These are phyloP conservation scores for Cryptosporidium tyzzeri DNA, from an alignment of 169 alveolate species.

Conservation along the genomic window DNA sequence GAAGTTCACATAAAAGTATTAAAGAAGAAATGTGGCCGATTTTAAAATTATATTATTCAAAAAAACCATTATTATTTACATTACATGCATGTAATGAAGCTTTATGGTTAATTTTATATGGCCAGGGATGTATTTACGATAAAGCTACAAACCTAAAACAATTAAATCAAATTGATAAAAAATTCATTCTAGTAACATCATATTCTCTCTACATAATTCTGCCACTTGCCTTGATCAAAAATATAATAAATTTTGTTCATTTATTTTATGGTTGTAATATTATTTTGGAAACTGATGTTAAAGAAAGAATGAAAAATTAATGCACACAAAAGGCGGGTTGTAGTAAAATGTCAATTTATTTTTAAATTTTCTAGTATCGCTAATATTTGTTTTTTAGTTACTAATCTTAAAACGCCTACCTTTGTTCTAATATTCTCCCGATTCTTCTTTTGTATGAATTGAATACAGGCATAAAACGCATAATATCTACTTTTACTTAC, in stretches of 20 bases:
- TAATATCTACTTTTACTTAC: neutral
- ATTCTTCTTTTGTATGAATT: neutral
- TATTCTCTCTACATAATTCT: neutral
- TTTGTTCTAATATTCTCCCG: neutral
- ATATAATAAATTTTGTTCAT: slow-evolving; percentile 38
- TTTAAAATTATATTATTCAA: slow-evolving; percentile 49
- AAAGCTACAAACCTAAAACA: neutral
- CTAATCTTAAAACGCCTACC: neutral
- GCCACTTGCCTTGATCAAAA: slow-evolving; percentile 32
- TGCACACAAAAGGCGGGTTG: neutral
- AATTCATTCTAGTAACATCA: neutral
- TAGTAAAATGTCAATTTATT: neutral
- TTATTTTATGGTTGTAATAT: slow-evolving; percentile 42
- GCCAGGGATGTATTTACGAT: neutral
- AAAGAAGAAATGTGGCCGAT: slow-evolving; percentile 33
- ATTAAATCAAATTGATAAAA: neutral
- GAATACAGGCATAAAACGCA: neutral
- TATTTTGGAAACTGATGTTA: slow-evolving; percentile 25
- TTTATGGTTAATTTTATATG: slow-evolving; percentile 37
- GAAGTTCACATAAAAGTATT: slow-evolving; percentile 25
- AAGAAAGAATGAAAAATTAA: slow-evolving; percentile 22
- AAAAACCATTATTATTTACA: slow-evolving; percentile 23
- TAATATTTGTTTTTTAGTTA: neutral
- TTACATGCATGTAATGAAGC: slow-evolving; percentile 65
- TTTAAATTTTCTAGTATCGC: neutral